A percentile compares a stretch with the other conserved stretches of the same genome.
Evolutionary conservation across 2,329 filamentous ascomycete genomes (phyloP).

Genomic region (Talaromyces sp.): DNA sequence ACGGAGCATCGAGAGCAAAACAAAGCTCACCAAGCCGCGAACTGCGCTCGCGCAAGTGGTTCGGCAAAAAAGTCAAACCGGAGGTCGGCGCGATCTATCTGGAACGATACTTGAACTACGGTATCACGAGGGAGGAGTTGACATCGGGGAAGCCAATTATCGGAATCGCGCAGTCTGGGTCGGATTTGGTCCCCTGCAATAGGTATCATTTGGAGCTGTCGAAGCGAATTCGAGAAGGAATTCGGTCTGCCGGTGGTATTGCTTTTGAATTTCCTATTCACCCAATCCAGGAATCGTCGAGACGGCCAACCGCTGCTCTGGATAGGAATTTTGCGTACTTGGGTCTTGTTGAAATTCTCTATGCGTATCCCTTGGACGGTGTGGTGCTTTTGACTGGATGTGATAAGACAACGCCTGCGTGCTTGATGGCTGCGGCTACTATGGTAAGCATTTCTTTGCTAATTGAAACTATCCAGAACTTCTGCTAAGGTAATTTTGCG

Average conservation of each 20-base stretch:
- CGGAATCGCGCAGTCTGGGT: conserved; percentile 48
- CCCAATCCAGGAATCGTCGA: conserved; percentile 46
- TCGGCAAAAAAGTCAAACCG: conserved; percentile 37
- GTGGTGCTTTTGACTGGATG: conserved; percentile 48
- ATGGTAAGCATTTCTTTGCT: conserved; percentile 26
- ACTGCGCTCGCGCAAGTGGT: conserved; percentile 41
- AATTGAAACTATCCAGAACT: background rate
- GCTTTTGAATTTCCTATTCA: conserved; percentile 49
- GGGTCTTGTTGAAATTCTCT: conserved; percentile 43
- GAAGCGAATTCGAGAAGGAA: conserved; percentile 47
- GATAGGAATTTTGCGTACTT: conserved; percentile 48
- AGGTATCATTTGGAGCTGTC: conserved; percentile 45
- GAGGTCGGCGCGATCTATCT: conserved; percentile 44
- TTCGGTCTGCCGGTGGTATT: conserved; percentile 44
- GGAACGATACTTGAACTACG: conserved; percentile 48
- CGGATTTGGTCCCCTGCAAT: conserved; percentile 47
- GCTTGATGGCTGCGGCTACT: conserved; percentile 48
- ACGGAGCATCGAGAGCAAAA: conserved; percentile 7
- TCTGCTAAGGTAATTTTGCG: background rate
- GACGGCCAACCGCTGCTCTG: conserved; percentile 44
- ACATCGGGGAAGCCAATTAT: conserved; percentile 47
- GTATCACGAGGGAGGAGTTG: conserved; percentile 45
- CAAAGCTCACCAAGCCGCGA: conserved; percentile 16
- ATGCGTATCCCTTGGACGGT: conserved; percentile 46
- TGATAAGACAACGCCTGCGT: conserved; percentile 49